Base-by-base conservation (phyloP, 192 early-diverging fungal genomes). In the Mortierella claussenii region DNA sequence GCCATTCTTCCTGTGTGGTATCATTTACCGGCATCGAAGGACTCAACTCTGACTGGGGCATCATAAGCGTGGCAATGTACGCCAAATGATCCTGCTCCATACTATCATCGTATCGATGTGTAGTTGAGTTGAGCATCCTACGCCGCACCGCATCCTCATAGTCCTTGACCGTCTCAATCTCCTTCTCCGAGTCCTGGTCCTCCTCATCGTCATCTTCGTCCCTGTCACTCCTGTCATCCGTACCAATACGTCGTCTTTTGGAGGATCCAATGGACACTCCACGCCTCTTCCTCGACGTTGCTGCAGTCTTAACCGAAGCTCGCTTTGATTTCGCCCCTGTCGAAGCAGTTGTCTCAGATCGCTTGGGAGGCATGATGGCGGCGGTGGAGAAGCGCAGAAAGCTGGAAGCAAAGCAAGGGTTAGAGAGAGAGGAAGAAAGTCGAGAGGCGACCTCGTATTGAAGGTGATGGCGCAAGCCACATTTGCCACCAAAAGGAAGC, bases 101-200 rank as follows among this genome's bases (percentile, higher is more conserved):
- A 4, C 33, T 12, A 11, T 65, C 69, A 17, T 73, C 69, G 42
- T 73, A 73, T 0, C 69, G 55, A 12, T 58, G 53, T 18, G 55
- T 65, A 15, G 61, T 57, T 20, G 69, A 65, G 26, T 30, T 73
- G 17, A 73, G 17, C 15, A 64, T 57, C 42, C 47, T 30, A 33
- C 56, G 55, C 21, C 62, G 69, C 0, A 73, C 69, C 2, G 69
- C 69, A 40, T 73, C 69, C 32, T 73, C 61, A 7, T 73, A 73
- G n/a, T 64, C 66, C 42, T 45, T 59, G 27, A 60, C 47, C 18
- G 66, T 73, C 37, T 73, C 54, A 33, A 73, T 65, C 23, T 73
- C 69, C 33, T 70, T 55, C 45, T 70, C 68, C n/a, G 67, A 60
- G 49, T 73, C 54, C n/a, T 43, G 42, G 28, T 52, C 30, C 50